Evolutionary conservation across 495 filamentous ascomycete genomes (phyloP), one percentile per base, ranked within the genome.

Genomic region (Recurvomyces mirabilis): DNA sequence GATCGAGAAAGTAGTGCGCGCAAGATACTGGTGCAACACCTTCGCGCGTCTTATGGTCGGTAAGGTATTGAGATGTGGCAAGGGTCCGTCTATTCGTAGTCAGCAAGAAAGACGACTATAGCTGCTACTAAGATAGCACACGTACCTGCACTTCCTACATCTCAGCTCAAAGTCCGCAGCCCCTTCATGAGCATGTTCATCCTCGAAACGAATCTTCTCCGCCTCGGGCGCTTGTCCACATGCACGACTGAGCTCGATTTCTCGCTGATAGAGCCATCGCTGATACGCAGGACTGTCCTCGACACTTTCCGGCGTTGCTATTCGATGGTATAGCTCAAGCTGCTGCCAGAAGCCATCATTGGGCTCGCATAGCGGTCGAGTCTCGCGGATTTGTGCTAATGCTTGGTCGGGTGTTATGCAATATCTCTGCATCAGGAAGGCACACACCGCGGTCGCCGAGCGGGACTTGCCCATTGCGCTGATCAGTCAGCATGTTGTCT

Each of bases 391-490:
- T 28, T 77, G 59, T 24, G 62, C 59, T 33, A 88, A 65, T 6
- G 83, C 79, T 38, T 77, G 68, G 28, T 66, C 54, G 20, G 77
- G 75, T 31, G 68, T 74, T 44, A 79, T 68, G 41, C 63, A 53
- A 47, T 52, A 55, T 48, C 71, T 72, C 65, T 81, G 77, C 57
- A 94, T 80, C 40, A 96, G 67, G 64, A 86, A 94, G 55, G 93
- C 87, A 41, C 91, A 72, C 48, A 87, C 71, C 51, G 87, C 70
- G 33, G 87, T 78, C 49, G 87, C 80, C 18, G 88, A 95, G 38
- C 91, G 84, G 39, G 87, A 94, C 65, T 88, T 89, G 24, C 91
- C 91, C 86, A 94, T 93, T 23, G 86, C 88, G 72, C 91, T 95
- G 26, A 17, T 11, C 4, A 5, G 19, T n/a, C n/a, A n/a, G n/a